Conservation (phyloP, 176 grass and related monocot genomes). For the Otatea glauca region DNA sequence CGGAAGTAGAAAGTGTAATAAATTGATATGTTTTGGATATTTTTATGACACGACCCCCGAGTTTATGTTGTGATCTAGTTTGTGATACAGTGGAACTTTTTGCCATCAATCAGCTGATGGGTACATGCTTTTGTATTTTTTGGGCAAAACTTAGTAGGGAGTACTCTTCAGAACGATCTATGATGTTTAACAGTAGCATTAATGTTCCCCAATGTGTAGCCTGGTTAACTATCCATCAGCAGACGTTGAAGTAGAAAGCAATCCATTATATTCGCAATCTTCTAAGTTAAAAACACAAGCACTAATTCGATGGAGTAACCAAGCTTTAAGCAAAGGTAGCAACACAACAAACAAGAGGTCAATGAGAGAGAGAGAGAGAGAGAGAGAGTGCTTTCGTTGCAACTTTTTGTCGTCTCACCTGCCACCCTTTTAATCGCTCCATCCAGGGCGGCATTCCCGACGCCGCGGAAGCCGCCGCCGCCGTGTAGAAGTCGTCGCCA, state of each 20-base stretch:
- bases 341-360: neutral
- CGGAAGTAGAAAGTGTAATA: neutral
- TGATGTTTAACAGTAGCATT: neutral
- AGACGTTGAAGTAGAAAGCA: neutral
- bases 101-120: neutral
- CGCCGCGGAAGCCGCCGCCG: conserved; percentile 13
- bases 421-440: conserved; percentile 64
- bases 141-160: neutral
- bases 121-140: neutral
- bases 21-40: neutral
- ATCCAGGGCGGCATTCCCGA: conserved; percentile 66
- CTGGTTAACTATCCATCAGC: neutral
- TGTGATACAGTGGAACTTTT: neutral
- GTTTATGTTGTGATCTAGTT: neutral
- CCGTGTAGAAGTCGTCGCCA: conserved; percentile 53
- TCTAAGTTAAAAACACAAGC: neutral
- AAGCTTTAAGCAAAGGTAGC: neutral
- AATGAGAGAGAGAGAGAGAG: conserved; percentile 1
- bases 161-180: neutral
- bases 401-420: conserved; percentile 48
- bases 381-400: neutral
- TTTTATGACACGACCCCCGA: neutral
- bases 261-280: conserved; percentile 11
- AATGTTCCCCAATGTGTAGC: neutral
- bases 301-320: neutral